Evolutionary conservation across 1,284 basidiomycete species (phyloP), one percentile per base, ranked within the genome.

Genomic region (Marasmius sp.): DNA sequence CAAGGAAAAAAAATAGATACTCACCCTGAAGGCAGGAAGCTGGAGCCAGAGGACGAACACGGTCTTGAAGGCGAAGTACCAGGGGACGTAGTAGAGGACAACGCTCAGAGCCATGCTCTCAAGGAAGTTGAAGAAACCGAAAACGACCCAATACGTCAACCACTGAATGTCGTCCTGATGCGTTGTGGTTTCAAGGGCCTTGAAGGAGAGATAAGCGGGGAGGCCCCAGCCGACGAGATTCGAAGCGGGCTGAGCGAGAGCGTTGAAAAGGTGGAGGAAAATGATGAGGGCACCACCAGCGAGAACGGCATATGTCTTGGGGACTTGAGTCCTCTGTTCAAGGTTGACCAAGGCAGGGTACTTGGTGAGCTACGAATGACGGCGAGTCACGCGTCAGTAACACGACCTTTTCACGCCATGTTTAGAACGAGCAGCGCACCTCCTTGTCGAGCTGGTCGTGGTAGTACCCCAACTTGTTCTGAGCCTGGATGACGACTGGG

Each of bases 31-130:
- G 54, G 82, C 85, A 45, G 91, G 91, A 60, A 93, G 84, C 75
- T 93, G 91, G 68, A 93, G 83, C 92, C 92, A 96, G 71, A 95
- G 78, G 75, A 93, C 88, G 81, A 94, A 93, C 65, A 89, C 63
- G 59, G 89, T 92, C 90, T 96, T 96, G 84, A 93, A 85, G 57
- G 91, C 87, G 73, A 89, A 97, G 77, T 95, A 96, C 89, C 93
- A 93, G 47, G 92, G 90, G 68, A 93, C 70, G 72, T 93, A 94
- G 79, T 93, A 92, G 65, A 94, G 85, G 57, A 94, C 83, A 63
- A 88, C 60, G 60, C 87, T 84, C 63, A 90, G 81, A 34, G 90
- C 88, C 68, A 94, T 83, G 72, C 84, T 88, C 77, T 94, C 93
- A 61, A 91, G 69, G 77, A 94, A 92, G 79, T 88, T 94, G 85